Percentiles rank a stretch among this genome's conserved stretches.
Evolutionary conservation across 345 rosid genomes (phyloP).

Genomic region (Acer yangbiense): DNA sequence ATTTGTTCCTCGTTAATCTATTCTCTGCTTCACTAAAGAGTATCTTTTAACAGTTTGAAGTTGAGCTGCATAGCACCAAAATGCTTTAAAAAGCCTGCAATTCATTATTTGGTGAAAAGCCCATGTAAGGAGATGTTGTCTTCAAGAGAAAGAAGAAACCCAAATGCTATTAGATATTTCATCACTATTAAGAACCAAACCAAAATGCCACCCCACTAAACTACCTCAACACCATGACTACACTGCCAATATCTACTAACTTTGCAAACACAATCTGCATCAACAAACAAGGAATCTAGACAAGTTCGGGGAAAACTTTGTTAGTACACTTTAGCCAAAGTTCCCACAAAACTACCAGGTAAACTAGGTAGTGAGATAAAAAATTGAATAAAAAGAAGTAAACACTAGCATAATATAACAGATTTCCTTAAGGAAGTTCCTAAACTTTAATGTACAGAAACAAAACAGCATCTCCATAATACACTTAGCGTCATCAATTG

Average conservation of each 20-base stretch:
- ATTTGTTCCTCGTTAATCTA: not conserved
- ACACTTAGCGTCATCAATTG: not conserved
- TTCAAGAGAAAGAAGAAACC: not conserved
- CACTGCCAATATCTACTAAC: not conserved
- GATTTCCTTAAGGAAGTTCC: not conserved
- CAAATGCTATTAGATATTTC: not conserved
- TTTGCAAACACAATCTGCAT: not conserved
- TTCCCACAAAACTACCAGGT: not conserved
- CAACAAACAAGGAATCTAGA: not conserved
- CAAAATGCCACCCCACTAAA: not conserved
- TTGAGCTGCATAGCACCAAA: not conserved
- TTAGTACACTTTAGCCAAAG: not conserved
- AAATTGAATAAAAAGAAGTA: not conserved
- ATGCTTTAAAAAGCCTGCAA: not conserved
- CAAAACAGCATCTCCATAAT: not conserved
- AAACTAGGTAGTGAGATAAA: not conserved
- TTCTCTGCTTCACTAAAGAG: not conserved
- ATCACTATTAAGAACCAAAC: not conserved
- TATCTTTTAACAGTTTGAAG: not conserved
- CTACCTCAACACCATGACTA: not conserved
- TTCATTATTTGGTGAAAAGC: not conserved
- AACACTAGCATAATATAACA: not conserved
- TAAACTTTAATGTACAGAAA: not conserved
- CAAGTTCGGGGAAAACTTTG: not conserved
- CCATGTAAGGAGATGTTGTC: not conserved